phyloP scores from a whole-genome alignment of 371 early-diverging fungal genomes.

The Chytridium lagenaria region DNA sequence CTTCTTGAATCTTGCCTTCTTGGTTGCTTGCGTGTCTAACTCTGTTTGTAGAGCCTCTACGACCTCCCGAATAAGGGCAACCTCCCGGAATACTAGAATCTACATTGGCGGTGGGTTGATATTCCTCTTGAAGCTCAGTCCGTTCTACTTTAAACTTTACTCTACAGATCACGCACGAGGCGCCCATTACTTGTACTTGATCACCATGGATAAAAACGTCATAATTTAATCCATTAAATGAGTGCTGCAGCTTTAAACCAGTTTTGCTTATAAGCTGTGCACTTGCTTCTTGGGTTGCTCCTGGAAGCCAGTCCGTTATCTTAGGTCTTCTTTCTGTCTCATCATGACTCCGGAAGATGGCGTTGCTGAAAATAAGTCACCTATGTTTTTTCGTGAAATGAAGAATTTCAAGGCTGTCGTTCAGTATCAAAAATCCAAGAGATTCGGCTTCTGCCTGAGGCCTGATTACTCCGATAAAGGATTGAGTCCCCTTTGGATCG shows the following conservation, averaged over 20 bases:
- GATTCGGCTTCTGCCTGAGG: constrained; percentile 22
- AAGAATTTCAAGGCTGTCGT: constrained; percentile 13
- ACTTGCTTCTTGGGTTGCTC: neutral
- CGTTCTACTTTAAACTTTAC: neutral
- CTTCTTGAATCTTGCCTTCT: too few relatives aligned
- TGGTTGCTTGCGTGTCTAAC: too few relatives aligned
- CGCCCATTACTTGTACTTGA: constrained; percentile 7
- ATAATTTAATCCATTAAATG: constrained; percentile 13
- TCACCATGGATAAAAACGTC: constrained; percentile 15
- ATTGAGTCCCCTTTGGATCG: constrained; percentile 27
- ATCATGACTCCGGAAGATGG: neutral
- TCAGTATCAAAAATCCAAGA: constrained; percentile 35
- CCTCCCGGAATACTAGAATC: too few relatives aligned
- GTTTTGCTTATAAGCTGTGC: neutral
- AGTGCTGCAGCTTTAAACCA: constrained; percentile 21
- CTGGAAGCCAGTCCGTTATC: neutral
- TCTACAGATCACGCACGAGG: constrained; percentile 13
- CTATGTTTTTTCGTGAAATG: constrained; percentile 28
- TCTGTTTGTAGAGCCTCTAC: too few relatives aligned
- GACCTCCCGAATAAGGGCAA: too few relatives aligned
- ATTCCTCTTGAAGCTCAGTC: too few relatives aligned
- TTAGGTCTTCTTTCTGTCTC: neutral
- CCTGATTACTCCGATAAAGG: constrained; percentile 42
- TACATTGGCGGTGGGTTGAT: too few relatives aligned
- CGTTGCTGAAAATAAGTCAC: constrained; percentile 14